phyloP scores from a whole-genome alignment of 345 rosid species.

The Dipteronia dyeriana region DNA sequence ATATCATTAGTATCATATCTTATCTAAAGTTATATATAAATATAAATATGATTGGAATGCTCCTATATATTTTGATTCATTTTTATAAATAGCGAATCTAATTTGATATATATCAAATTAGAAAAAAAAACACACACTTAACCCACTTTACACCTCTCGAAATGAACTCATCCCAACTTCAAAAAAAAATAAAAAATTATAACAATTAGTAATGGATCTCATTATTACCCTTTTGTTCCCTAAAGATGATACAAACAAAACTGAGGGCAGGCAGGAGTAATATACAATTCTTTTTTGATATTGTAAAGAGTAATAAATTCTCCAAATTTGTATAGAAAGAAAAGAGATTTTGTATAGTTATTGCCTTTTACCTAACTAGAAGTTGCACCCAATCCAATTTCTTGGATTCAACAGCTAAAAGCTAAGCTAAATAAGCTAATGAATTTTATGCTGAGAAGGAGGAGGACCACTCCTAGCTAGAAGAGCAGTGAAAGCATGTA shows the following conservation, averaged over 20 bases:
- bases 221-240: constrained; percentile 24
- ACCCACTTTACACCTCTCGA: neutral
- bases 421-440: neutral
- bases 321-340: constrained; percentile 8
- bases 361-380: neutral
- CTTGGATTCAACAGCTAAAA: constrained; percentile 11
- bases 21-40: neutral
- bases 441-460: neutral
- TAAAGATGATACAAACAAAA: constrained; percentile 26
- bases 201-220: neutral
- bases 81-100: too few relatives aligned
- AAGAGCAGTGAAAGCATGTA: neutral
- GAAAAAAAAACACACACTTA: too few relatives aligned
- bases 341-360: too few relatives aligned
- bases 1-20: too few relatives aligned
- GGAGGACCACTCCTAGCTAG: constrained; percentile 6
- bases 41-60: too few relatives aligned
- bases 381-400: constrained; percentile 1
- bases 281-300: neutral
- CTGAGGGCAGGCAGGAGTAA: neutral
- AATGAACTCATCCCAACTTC: neutral
- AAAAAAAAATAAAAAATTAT: neutral
- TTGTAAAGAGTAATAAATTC: neutral
- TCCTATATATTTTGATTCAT: too few relatives aligned
- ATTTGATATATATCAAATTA: neutral